These are phyloP conservation scores for Pichia ethanolica DNA, from an alignment of 805 yeast species.

Conservation along the genomic window DNA sequence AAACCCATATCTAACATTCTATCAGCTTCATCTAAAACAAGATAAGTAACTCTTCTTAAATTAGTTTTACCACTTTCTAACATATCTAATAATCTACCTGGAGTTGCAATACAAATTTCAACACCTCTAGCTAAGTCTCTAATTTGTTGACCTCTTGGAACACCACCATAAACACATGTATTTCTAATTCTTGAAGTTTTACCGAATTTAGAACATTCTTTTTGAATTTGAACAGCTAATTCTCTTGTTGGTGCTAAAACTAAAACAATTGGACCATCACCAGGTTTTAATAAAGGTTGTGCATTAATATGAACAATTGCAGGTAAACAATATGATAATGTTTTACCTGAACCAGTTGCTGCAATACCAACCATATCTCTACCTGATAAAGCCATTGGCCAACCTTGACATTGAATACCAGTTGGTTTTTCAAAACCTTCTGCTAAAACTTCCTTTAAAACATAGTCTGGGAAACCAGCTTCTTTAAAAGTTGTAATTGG, in stretches of 20 bases:
- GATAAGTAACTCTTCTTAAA: conserved; percentile 90
- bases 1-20: conserved; percentile 99
- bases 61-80: conserved; percentile 92
- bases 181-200: conserved; percentile 86
- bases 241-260: conserved; percentile 98
- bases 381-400: conserved; percentile 99
- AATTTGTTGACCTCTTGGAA: conserved; percentile 95
- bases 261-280: conserved; percentile 96
- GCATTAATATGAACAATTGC: conserved; percentile 97
- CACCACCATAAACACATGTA: conserved; percentile 99
- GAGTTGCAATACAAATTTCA: conserved; percentile 95
- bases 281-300: conserved; percentile 85
- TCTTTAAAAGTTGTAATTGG: conserved; percentile 91
- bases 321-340: conserved; percentile 93
- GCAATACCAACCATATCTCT: conserved; percentile 99
- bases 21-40: conserved; percentile 98
- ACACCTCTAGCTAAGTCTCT: conserved; percentile 93
- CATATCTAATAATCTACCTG: conserved; percentile 98
- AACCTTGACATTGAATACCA: conserved; percentile 97
- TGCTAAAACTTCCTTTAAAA: conserved; percentile 76
- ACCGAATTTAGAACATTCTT: conserved; percentile 94
- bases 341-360: conserved; percentile 98
- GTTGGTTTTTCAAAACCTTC: conserved; percentile 95
- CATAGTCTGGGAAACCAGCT: conserved; percentile 97
- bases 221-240: conserved; percentile 94